Evolutionary conservation across 2,329 filamentous ascomycete species (phyloP), one percentile per base, ranked within the genome.

Genomic region (Dothistroma pini): DNA sequence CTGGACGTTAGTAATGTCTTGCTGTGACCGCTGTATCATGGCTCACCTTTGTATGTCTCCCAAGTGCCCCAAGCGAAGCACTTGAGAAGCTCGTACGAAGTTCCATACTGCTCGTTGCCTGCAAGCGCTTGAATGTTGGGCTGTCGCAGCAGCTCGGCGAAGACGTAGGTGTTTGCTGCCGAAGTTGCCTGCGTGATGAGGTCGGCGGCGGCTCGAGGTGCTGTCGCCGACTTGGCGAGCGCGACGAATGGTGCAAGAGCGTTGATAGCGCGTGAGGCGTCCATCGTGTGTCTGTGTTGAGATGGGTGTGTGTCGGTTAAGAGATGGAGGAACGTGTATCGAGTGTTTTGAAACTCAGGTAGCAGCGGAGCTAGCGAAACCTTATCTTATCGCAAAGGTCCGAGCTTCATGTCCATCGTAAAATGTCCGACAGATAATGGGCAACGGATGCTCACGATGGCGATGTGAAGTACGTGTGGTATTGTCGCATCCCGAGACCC

Each of bases 51-150:
- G 80, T 96, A 97, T 69, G 88, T 85, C 62, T 84, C 79, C 81
- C 91, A 97, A 62, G 91, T 96, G 63, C 93, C 95, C 82, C 95
- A 91, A 61, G 92, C 90, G 77, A 99, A 99, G 70, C 96, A 88
- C 76, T 93, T 84, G 50, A 99, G 87, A 14, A 96, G 83, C 1
- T 80, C 84, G 55, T 95, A 81, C 76, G 91, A 79, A 47, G 75
- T 69, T 7, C 81, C 78, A 70, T 88, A 85, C 54, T 96, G 89
- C 38, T 82, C 73, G n/a, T 85, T 80, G 44, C 77, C 77, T 29
- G 80, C 76, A 50, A 97, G 86, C 12, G 85, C 83, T 76, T 95
- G 89, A 67, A 97, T 87, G 69, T 91, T 86, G 0, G 90, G 86
- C 0, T 87, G 86, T 69, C 89, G 84, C 41, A 99, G 86, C n/a